These are phyloP conservation scores for Vinca minor DNA, from an alignment of 257 asterid species.

Conservation along the genomic window DNA sequence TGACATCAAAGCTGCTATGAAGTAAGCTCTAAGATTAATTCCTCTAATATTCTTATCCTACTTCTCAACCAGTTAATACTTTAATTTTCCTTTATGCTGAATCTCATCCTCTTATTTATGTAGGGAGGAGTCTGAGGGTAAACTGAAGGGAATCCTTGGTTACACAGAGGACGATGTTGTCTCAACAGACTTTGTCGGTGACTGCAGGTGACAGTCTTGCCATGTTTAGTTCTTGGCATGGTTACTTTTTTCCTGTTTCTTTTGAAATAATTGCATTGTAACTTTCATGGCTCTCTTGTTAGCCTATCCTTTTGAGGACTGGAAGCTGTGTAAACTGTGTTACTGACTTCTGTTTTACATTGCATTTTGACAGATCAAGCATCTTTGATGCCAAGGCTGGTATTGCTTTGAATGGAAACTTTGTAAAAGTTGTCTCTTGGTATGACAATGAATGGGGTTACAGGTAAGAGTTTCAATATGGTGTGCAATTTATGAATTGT, in stretches of 20 bases:
- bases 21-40: slow-evolving; percentile 32
- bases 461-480: slow-evolving; percentile 35
- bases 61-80: background rate
- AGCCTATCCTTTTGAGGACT: background rate
- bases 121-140: slow-evolving; percentile 80
- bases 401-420: slow-evolving; percentile 59
- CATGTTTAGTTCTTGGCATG: background rate
- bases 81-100: background rate
- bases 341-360: background rate
- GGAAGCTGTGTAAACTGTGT: background rate
- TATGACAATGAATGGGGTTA: slow-evolving; percentile 93
- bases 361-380: slow-evolving; percentile 55
- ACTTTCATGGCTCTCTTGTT: background rate
- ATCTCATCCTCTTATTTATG: background rate
- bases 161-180: slow-evolving; percentile 90
- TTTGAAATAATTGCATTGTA: too few species aligned
- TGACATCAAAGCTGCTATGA: slow-evolving; percentile 69
- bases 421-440: slow-evolving; percentile 76
- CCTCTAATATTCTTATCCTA: background rate
- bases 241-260: too few species aligned
- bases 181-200: slow-evolving; percentile 83
- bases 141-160: slow-evolving; percentile 78
- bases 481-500: background rate
- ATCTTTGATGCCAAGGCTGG: slow-evolving; percentile 92
- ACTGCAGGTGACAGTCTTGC: slow-evolving; percentile 45